Base-by-base conservation (phyloP, 2,329 filamentous ascomycete genomes). In the Penicillium verrucosum region DNA sequence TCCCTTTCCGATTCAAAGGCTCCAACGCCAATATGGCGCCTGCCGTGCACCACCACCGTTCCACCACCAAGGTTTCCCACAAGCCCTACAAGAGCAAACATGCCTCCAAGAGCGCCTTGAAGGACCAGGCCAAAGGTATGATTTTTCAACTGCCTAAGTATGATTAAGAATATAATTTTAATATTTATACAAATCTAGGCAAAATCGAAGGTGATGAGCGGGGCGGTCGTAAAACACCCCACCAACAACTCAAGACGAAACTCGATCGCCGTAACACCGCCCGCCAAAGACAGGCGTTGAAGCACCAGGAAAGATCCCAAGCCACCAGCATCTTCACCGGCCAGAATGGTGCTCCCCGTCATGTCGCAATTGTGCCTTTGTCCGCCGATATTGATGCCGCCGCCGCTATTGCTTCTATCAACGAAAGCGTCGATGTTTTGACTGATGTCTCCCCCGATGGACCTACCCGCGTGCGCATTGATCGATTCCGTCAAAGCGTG, bases 231-330 rank as follows among this genome's bases (percentile, higher is more conserved):
- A 95, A 90, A 75, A 96, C 93, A 16, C 90, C 90, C 54, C 91
- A 96, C 74, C 94, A 99, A 74, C 91, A 96, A 78, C 85, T 97
- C 77, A 93, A 97, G 90, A 96, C 92, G 57, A 99, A 97, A 77
- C 84, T 99, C 73, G 92, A 96, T 76, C 89, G 94, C 58, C 87
- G 91, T 67, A 97, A 99, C 75, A 91, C 96, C 79, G 90, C 91
- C 66, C 93, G 93, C 75, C 94, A 99, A 80, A 87, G 88, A 74
- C 89, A 93, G 68, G 79, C 89, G 60, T 81, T 86, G 65, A 97
- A 97, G 76, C 86, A 92, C 70, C 87, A 87, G 70, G 91, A 94
- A 67, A 89, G 94, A 70, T 82, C 89, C 46, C 88, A 89, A 65
- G 88, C 91, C 51, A 86, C 84, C 0, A 90, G 86, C 37, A 80